Evolutionary conservation across 495 filamentous ascomycete genomes (phyloP).

Genomic region (Peziza echinospora): DNA sequence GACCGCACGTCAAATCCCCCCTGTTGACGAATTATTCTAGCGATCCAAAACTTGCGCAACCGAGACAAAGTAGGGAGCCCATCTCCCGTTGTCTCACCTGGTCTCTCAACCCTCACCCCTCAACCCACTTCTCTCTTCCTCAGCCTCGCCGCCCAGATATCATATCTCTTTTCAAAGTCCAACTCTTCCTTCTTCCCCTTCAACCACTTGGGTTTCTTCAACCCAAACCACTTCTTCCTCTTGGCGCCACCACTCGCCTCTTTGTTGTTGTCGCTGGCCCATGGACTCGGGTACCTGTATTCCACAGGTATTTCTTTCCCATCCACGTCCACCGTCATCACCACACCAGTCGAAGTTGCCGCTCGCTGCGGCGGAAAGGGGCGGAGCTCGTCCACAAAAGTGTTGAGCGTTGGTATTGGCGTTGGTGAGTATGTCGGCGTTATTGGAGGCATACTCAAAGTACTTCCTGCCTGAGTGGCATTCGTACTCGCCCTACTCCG

Average conservation of each 20-base stretch:
- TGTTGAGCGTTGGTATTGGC: not conserved
- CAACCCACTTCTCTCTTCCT: not conserved
- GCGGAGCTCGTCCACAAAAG: not conserved
- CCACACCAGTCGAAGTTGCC: not conserved
- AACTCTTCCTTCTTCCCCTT: not conserved
- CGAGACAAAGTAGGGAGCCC: not conserved
- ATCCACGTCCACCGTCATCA: not conserved
- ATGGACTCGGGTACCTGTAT: not conserved
- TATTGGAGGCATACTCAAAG: too few species aligned
- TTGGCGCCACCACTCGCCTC: not conserved
- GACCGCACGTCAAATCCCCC: too few species aligned
- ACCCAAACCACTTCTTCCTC: too few species aligned
- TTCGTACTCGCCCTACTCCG: too few species aligned
- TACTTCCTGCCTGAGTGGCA: too few species aligned
- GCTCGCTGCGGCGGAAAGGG: not conserved
- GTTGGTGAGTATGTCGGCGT: too few species aligned
- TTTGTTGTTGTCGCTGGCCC: not conserved
- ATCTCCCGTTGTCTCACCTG: not conserved
- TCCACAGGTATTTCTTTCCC: not conserved
- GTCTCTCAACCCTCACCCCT: not conserved
- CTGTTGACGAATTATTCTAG: not conserved
- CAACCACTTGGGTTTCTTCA: too few species aligned
- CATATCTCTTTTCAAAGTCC: not conserved
- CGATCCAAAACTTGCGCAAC: not conserved
- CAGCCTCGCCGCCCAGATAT: not conserved